Evolutionary conservation across 306 rosid genomes (phyloP), one percentile per base, ranked within the genome.

Genomic region (Acmispon strigosus): DNA sequence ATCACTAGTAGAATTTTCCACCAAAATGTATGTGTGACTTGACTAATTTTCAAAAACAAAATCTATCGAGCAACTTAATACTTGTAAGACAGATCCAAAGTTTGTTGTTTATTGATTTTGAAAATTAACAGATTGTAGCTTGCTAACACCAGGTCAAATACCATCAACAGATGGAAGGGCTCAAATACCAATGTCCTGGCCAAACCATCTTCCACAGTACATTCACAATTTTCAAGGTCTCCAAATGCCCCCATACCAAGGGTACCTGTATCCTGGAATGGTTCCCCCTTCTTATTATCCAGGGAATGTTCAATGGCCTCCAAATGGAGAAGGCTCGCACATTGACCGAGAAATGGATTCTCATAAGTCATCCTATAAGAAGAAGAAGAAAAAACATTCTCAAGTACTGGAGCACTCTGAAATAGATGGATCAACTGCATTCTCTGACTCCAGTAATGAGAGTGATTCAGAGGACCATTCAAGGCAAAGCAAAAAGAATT

Each of bases 171-270:
- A 90, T 75, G 96, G 90, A 73, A 93, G 87, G 76, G 62, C 83
- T 72, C 97, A 87, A 80, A 82, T 41, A 27, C 88, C 89, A 55
- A 68, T 81, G 82, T 27, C 95, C 24, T 94, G 96, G 99, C 83
- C 92, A 44, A 89, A 78, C 77, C 89, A 84, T 81, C 79, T 56
- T 70, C 96, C 89, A 44, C 96, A 86, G 70, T 89, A 88, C 83
- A 83, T 86, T 74, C 96, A 81, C 64, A 89, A 87, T 83, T 85
- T 94, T 79, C 98, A 94, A 74, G 98, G 96, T 66, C 92, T 81
- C 96, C 90, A 88, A 60, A 79, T 84, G 90, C 88, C 90, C 14
- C 98, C 99, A 49, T 91, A 87, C 83, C 96, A 84, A 82, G 88
- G 92, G 13, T 90, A 87, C 77, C 65, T 79, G 60, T 89, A 83